A percentile compares a stretch with the other conserved stretches of the same genome.
Conservation (phyloP, 257 asterid genomes). For the Sherardia arvensis region DNA sequence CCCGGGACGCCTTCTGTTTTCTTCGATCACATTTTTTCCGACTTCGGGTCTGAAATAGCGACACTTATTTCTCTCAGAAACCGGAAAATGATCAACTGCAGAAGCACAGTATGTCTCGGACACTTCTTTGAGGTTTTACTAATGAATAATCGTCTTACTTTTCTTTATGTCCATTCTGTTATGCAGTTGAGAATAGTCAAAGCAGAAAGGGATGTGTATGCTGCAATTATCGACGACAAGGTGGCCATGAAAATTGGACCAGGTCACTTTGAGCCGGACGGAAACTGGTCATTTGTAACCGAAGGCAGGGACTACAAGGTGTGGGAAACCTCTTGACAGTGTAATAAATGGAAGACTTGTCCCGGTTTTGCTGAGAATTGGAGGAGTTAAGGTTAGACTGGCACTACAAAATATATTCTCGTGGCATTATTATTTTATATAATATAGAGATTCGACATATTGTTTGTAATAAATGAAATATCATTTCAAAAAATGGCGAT, state of each 20-base stretch:
- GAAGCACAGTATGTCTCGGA: slow-evolving; percentile 64
- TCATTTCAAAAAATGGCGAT: neutral
- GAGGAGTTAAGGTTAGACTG: neutral
- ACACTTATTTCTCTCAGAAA: slow-evolving; percentile 58
- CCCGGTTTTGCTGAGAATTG: neutral
- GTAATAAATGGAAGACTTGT: slow-evolving; percentile 8
- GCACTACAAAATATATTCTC: neutral
- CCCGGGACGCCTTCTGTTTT: slow-evolving; percentile 93
- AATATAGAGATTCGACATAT: neutral
- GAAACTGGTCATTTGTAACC: slow-evolving; percentile 52
- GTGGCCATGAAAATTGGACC: slow-evolving; percentile 89
- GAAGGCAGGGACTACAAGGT: slow-evolving; percentile 76
- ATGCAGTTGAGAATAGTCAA: slow-evolving; percentile 54
- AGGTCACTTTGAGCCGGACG: slow-evolving; percentile 67
- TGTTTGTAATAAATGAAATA: neutral
- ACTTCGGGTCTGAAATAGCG: slow-evolving; percentile 38
- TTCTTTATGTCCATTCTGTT: slow-evolving; percentile 3
- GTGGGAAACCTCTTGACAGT: slow-evolving; percentile 51
- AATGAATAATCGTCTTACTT: neutral
- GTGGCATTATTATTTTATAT: neutral
- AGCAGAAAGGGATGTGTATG: slow-evolving; percentile 90
- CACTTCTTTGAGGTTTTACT: neutral
- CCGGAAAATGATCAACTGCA: slow-evolving; percentile 70
- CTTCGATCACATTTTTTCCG: slow-evolving; percentile 79
- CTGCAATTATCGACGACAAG: slow-evolving; percentile 72